Conservation (phyloP, 176 grass and related monocot genomes). For the Otatea glauca region DNA sequence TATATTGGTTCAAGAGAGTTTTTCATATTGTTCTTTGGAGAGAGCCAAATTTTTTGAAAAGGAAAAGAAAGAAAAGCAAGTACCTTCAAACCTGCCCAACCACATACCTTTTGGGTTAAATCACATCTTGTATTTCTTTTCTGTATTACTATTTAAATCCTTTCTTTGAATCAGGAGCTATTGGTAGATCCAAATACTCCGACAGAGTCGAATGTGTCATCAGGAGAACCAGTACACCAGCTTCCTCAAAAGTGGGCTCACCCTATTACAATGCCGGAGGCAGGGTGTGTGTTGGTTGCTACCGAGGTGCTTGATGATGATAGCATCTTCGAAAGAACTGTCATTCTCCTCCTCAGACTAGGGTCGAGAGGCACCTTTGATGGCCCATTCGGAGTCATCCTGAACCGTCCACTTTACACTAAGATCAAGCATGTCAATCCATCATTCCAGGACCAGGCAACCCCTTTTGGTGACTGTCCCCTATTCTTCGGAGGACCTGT, state of each 20-base stretch:
- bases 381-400: constrained; percentile 78
- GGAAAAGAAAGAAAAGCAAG: neutral
- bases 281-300: constrained; percentile 81
- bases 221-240: constrained; percentile 28
- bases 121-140: neutral
- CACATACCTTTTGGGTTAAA: neutral
- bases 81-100: neutral
- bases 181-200: constrained; percentile 54
- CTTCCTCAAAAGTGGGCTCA: constrained; percentile 87
- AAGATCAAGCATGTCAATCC: constrained; percentile 83
- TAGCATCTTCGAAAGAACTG: constrained; percentile 69
- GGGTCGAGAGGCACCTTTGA: constrained; percentile 61
- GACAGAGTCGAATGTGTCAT: constrained; percentile 26
- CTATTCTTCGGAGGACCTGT: constrained; percentile 89
- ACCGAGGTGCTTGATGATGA: constrained; percentile 84
- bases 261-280: constrained; percentile 77
- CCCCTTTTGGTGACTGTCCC: constrained; percentile 61
- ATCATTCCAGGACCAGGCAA: constrained; percentile 61
- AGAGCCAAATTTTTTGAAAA: neutral
- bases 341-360: constrained; percentile 75
- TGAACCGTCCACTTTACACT: constrained; percentile 77
- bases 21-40: neutral
- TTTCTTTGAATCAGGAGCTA: constrained; percentile 54
- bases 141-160: neutral
- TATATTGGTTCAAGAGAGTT: neutral